phyloP scores from a whole-genome alignment of 169 alveolate species.

The Toxoplasma gondii region DNA sequence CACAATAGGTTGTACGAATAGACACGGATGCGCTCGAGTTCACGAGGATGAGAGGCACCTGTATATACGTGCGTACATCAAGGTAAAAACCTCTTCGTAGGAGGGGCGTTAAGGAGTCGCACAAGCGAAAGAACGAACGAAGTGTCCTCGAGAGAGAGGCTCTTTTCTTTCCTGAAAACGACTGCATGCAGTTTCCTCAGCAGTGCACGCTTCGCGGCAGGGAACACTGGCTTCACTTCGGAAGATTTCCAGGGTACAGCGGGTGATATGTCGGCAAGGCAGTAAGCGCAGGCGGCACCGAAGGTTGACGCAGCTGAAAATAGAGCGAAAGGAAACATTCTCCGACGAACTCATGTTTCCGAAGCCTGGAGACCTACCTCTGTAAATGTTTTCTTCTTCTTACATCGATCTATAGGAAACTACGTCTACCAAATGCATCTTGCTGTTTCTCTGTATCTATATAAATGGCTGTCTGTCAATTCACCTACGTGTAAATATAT shows the following conservation, averaged over 20 bases:
- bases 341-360: neutral
- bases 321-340: neutral
- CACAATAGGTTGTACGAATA: no score
- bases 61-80: no score
- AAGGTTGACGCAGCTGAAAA: neutral
- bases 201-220: no score
- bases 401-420: neutral
- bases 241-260: conserved; percentile 26
- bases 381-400: neutral
- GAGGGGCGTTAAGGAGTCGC: no score
- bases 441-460: neutral
- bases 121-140: no score
- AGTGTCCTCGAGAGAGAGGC: no score
- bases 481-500: neutral
- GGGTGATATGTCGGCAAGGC: conserved; percentile 34
- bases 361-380: neutral
- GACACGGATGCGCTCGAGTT: no score
- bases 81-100: no score
- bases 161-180: no score
- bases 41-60: no score
- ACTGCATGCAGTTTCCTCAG: no score
- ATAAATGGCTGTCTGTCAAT: neutral
- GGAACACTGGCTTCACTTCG: neutral
- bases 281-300: neutral
- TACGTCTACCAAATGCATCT: neutral